Evolutionary conservation across 352 stramenopile species (phyloP).

Genomic region (Phytopythium chamaehyphon): DNA sequence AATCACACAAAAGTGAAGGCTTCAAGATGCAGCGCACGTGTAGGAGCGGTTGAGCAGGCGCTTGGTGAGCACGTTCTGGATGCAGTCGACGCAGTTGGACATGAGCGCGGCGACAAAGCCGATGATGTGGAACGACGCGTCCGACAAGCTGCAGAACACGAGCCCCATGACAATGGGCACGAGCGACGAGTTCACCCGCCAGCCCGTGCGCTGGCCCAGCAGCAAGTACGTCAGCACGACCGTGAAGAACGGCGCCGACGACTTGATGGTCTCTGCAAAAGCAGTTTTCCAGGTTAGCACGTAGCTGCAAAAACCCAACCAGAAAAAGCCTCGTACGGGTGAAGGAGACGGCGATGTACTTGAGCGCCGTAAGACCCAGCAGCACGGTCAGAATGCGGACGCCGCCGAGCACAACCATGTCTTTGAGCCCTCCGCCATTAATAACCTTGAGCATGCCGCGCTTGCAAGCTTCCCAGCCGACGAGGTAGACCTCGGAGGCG

Average conservation of each 20-base stretch:
- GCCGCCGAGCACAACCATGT: constrained; percentile 78
- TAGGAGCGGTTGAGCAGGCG: constrained; percentile 78
- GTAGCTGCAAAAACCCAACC: too few species aligned
- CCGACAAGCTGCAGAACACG: constrained; percentile 82
- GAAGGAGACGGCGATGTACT: constrained; percentile 92
- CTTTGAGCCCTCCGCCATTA: constrained; percentile 58
- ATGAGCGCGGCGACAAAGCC: constrained; percentile 87
- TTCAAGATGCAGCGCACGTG: too few species aligned
- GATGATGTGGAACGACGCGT: constrained; percentile 84
- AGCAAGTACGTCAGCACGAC: constrained; percentile 85
- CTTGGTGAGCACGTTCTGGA: constrained; percentile 92
- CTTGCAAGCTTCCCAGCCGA: constrained; percentile 62
- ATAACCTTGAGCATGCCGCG: constrained; percentile 41
- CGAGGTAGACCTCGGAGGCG: constrained; percentile 63
- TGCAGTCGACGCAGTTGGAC: constrained; percentile 90
- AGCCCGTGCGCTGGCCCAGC: constrained; percentile 76
- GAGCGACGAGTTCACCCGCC: constrained; percentile 80
- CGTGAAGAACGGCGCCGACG: constrained; percentile 89
- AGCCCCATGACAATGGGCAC: constrained; percentile 85
- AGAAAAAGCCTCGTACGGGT: too few species aligned
- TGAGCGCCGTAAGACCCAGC: constrained; percentile 86
- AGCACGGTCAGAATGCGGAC: constrained; percentile 87
- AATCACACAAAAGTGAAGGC: too few species aligned
- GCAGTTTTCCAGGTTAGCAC: too few species aligned
- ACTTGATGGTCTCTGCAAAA: constrained; percentile 91